A percentile compares a stretch with the other conserved stretches of the same genome.
phyloP scores from a whole-genome alignment of 768 basidiomycete genomes.

The Pisolithus albus region DNA sequence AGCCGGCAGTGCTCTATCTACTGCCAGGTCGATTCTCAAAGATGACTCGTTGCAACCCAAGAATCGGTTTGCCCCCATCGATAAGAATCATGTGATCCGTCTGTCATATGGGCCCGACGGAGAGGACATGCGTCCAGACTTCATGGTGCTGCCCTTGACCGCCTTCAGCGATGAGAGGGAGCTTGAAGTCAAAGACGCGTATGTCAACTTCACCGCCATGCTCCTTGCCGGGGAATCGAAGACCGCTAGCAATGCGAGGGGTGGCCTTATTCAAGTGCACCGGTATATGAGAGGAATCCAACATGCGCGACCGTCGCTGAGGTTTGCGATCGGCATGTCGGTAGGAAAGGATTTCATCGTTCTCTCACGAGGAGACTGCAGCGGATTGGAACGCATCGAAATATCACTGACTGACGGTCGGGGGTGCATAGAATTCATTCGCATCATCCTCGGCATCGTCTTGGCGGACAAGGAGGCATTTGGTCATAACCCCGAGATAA shows the following conservation, averaged over 20 bases:
- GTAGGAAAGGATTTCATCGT: background rate
- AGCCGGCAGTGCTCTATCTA: background rate
- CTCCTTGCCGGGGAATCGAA: background rate
- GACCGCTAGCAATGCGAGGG: background rate
- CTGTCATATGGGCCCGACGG: conserved; percentile 1
- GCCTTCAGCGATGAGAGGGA: background rate
- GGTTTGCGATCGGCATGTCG: background rate
- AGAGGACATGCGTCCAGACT: conserved; percentile 4
- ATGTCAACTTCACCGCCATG: conserved; percentile 3
- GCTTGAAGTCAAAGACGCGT: background rate
- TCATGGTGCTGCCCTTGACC: background rate
- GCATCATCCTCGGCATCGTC: background rate
- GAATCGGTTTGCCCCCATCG: too few relatives aligned
- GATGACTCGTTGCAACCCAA: background rate
- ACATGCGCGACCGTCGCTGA: conserved; percentile 1
- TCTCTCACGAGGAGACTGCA: conserved; percentile 1
- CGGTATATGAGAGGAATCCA: too few relatives aligned
- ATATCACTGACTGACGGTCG: background rate
- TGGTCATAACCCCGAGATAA: conserved; percentile 4
- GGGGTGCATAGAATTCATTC: conserved; percentile 5
- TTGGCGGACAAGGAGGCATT: background rate
- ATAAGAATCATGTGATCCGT: background rate
- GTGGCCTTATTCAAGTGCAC: too few relatives aligned
- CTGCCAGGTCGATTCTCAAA: background rate
- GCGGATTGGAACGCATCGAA: background rate